A percentile compares a stretch with the other conserved stretches of the same genome.
Conservation (phyloP, 495 filamentous ascomycete genomes). For the Recurvomyces mirabilis region DNA sequence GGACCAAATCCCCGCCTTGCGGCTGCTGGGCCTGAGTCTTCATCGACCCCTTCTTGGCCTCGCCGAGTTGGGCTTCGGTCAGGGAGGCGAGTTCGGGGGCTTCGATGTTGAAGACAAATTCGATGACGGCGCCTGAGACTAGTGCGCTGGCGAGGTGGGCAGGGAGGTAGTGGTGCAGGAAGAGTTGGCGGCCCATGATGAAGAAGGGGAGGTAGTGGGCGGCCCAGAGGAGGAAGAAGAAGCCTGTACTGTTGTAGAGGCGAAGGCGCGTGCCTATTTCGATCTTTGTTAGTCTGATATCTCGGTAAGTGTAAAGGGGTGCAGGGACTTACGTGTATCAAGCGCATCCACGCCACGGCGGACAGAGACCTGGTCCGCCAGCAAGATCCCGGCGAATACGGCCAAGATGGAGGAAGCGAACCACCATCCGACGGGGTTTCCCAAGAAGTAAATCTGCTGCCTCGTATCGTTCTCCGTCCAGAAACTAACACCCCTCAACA, state of each 20-base stretch:
- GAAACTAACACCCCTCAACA: conserved; percentile 93
- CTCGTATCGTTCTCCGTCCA: conserved; percentile 96
- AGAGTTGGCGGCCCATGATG: conserved; percentile 64
- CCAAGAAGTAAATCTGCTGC: conserved; percentile 96
- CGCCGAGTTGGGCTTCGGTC: conserved; percentile 41
- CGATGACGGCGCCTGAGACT: conserved; percentile 87
- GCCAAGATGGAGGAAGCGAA: conserved; percentile 81
- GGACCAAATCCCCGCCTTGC: neutral
- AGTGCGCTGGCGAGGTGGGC: conserved; percentile 87
- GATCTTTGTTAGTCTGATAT: neutral
- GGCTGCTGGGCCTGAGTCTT: conserved; percentile 7
- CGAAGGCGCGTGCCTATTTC: conserved; percentile 69
- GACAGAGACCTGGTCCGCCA: conserved; percentile 84
- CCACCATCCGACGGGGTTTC: conserved; percentile 98
- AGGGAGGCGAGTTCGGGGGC: conserved; percentile 42
- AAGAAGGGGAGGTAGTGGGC: conserved; percentile 66
- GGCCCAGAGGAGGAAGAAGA: conserved; percentile 88
- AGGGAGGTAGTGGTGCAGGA: conserved; percentile 69
- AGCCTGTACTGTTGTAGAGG: conserved; percentile 95
- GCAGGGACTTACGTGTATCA: conserved; percentile 67
- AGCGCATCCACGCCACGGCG: conserved; percentile 86
- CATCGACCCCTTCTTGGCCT: conserved; percentile 31
- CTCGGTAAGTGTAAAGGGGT: neutral
- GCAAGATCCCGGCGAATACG: conserved; percentile 85
- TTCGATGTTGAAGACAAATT: conserved; percentile 91